Percentiles rank a stretch among this genome's conserved stretches.
These are phyloP conservation scores for Penicillium sp. DNA, from an alignment of 2,329 filamentous ascomycete genomes.

Conservation along the genomic window DNA sequence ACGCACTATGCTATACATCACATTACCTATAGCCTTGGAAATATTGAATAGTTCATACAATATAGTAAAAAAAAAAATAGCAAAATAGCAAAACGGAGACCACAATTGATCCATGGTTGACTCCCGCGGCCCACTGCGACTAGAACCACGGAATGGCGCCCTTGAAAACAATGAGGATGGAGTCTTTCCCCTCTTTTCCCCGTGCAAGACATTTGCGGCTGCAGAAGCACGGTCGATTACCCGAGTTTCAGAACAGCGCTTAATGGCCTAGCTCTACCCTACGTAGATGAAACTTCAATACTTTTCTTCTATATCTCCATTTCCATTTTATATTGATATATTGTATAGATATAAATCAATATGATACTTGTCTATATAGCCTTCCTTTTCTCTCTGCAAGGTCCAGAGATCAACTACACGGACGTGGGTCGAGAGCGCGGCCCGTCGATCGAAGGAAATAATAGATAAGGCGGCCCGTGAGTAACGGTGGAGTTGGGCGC, in stretches of 20 bases:
- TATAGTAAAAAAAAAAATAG: too few species aligned
- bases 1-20: constrained; percentile 8
- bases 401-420: not conserved
- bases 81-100: too few species aligned
- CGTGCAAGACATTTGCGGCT: constrained; percentile 8
- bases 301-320: not conserved
- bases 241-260: constrained; percentile 4
- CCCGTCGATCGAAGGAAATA: constrained; percentile 1
- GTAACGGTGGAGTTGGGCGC: constrained; percentile 16
- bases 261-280: not conserved
- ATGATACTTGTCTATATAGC: too few species aligned
- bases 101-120: not conserved
- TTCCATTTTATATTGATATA: too few species aligned
- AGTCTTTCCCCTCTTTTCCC: not conserved
- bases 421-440: constrained; percentile 1
- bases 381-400: not conserved
- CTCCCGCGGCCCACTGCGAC: not conserved
- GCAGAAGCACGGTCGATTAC: constrained; percentile 18
- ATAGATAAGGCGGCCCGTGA: constrained; percentile 14
- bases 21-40: not conserved
- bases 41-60: too few species aligned
- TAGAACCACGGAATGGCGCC: not conserved
- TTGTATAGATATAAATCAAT: too few species aligned
- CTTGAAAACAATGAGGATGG: constrained; percentile 1
- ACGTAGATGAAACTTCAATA: not conserved